Conservation (phyloP, 139 green algal species). For the Chlamydomonas sphaeroides region DNA sequence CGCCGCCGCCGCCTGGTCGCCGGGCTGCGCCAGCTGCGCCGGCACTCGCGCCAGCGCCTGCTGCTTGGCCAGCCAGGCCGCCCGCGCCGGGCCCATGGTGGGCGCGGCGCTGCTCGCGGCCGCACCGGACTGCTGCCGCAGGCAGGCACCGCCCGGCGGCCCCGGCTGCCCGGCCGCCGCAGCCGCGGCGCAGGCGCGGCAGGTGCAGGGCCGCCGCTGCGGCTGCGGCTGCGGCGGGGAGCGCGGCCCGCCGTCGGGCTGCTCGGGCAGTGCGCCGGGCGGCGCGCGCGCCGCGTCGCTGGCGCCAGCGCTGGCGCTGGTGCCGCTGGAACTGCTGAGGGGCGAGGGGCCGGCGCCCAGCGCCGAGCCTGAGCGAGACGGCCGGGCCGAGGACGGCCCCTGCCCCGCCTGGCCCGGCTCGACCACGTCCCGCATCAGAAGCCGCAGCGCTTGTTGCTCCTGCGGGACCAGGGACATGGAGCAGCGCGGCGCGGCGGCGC, state of each 20-base stretch:
- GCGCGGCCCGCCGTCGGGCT: no score
- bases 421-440: not conserved
- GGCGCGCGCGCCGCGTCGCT: no score
- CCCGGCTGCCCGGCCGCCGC: not conserved
- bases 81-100: not conserved
- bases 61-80: constrained; percentile 19
- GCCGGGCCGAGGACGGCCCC: no score
- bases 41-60: not conserved
- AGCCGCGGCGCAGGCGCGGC: not conserved
- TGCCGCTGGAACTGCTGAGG: no score
- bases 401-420: not conserved
- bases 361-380: no score
- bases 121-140: not conserved
- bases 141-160: not conserved
- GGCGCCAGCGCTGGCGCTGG: no score
- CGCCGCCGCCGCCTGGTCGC: no score
- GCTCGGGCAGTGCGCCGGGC: no score
- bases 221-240: not conserved
- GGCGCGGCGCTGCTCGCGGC: not conserved
- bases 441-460: constrained; percentile 20
- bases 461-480: not conserved
- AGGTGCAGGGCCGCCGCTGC: not conserved
- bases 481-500: no score
- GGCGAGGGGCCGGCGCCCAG: no score
- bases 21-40: not conserved